Evolutionary conservation across 768 basidiomycete genomes (phyloP).

Genomic region (Amanita rubescens): DNA sequence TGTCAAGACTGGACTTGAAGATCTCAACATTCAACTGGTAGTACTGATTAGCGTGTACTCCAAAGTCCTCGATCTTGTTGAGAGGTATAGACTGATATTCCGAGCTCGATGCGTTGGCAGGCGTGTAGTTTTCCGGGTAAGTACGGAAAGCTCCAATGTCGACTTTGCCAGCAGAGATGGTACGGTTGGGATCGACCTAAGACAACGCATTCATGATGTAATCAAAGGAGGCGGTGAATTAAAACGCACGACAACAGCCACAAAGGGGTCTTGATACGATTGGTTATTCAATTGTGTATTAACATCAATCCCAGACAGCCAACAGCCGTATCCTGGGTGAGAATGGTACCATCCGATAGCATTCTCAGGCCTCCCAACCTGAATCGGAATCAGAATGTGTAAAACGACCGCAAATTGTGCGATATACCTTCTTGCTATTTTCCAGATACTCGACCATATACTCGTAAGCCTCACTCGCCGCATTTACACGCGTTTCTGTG

Average conservation of each 20-base stretch:
- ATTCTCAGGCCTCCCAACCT: constrained; percentile 83
- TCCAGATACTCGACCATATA: constrained; percentile 96
- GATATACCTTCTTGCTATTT: constrained; percentile 66
- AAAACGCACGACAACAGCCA: constrained; percentile 88
- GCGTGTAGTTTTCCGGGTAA: constrained; percentile 92
- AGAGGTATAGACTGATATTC: constrained; percentile 97
- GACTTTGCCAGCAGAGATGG: constrained; percentile 96
- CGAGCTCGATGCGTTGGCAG: constrained; percentile 58
- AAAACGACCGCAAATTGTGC: background rate
- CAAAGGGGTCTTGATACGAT: constrained; percentile 91
- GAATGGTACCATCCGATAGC: constrained; percentile 98
- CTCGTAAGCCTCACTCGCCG: constrained; percentile 91
- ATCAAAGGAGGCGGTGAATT: background rate
- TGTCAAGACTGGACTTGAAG: constrained; percentile 89
- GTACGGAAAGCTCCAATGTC: constrained; percentile 99
- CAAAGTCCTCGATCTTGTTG: constrained; percentile 97
- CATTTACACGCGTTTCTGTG: constrained; percentile 97
- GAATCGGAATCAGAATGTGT: constrained; percentile 1
- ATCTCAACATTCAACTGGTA: constrained; percentile 92
- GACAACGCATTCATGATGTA: background rate
- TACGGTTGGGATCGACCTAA: constrained; percentile 96
- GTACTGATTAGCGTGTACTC: constrained; percentile 95
- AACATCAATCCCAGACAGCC: constrained; percentile 98
- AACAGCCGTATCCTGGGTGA: constrained; percentile 98
- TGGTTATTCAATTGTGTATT: constrained; percentile 96